Conservation (phyloP, 2,329 filamentous ascomycete genomes). For the Cordyceps tenuipes region DNA sequence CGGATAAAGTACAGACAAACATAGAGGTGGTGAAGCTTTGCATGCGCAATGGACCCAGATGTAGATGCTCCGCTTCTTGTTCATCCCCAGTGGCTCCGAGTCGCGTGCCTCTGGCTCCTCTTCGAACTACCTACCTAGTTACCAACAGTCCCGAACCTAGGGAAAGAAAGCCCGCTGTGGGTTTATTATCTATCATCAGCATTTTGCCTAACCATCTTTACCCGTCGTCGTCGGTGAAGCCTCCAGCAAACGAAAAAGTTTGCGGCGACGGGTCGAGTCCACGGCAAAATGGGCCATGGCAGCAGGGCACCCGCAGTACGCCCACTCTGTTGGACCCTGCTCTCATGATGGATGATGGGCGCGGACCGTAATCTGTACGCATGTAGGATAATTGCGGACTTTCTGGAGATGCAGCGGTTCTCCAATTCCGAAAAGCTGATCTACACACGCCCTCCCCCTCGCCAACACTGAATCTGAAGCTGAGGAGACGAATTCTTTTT, state of each 20-base stretch:
- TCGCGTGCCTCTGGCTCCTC: constrained; percentile 3
- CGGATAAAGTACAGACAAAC: not conserved
- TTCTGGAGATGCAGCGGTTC: constrained; percentile 1
- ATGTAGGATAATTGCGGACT: constrained; percentile 1
- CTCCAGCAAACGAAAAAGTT: not conserved
- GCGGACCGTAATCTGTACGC: not conserved
- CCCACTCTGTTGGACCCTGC: constrained; percentile 7
- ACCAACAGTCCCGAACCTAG: too few species aligned
- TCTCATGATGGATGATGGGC: not conserved
- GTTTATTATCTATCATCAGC: not conserved
- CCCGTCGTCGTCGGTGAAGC: constrained; percentile 1
- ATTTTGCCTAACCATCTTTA: not conserved
- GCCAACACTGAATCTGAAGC: not conserved
- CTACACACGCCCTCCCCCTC: constrained; percentile 1
- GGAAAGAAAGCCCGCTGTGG: not conserved
- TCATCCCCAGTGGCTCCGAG: not conserved
- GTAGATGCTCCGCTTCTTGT: not conserved
- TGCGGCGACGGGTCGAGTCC: not conserved
- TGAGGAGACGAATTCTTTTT: not conserved
- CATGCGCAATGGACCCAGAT: not conserved
- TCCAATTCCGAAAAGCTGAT: not conserved
- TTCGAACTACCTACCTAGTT: too few species aligned
- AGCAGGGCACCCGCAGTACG: not conserved
- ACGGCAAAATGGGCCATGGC: not conserved
- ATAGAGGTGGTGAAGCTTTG: not conserved